Base-by-base conservation (phyloP, 2,329 filamentous ascomycete genomes). In the Epichloe hybrida region DNA sequence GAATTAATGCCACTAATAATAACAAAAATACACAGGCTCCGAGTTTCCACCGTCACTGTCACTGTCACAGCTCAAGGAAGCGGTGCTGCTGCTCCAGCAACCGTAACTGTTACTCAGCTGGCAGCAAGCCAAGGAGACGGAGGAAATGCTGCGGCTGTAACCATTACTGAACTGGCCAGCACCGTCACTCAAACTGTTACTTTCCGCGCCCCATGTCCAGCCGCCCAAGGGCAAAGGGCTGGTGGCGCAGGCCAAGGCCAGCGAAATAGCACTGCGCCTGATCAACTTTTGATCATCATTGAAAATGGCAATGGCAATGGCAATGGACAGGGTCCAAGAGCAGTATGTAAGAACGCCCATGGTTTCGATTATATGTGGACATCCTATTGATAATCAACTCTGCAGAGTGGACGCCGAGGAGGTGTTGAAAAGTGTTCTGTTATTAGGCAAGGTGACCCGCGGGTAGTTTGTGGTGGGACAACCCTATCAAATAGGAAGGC, bases 131-230 rank as follows among this genome's bases (percentile, higher is more conserved):
- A 50, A 13, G 31, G 23, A 41, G 31, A 46, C 45, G 27, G 36
- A 4, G 43, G 31, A 20, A 31, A 23, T 51, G 20, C 9, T 39
- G 37, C 54, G 36, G 53, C 50, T 9, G 54, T 61, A 9, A 61
- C 61, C 5, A 17, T 17, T 17, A 17, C 17, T 17, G 17, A 17
- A 17, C 17, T 17, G 17, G 17, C 17, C 17, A 17, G 17, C 17
- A 17, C 17, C 17, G 17, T 17, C 17, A 17, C 17, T 17, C 17
- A 17, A 17, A 17, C 17, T 31, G 27, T 31, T 31, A 31, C 27
- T 31, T 31, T 31, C 27, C 8, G 27, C 27, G 27, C 27, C 27
- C 27, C 27, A 31, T 31, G 27, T 31, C 27, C 27, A 31, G 27
- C 27, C 9, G 27, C 1, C 27, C 27, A 31, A 31, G 3, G 27